These are phyloP conservation scores for Phytophthora gonapodyides DNA, from an alignment of 352 stramenopile species.

Conservation along the genomic window DNA sequence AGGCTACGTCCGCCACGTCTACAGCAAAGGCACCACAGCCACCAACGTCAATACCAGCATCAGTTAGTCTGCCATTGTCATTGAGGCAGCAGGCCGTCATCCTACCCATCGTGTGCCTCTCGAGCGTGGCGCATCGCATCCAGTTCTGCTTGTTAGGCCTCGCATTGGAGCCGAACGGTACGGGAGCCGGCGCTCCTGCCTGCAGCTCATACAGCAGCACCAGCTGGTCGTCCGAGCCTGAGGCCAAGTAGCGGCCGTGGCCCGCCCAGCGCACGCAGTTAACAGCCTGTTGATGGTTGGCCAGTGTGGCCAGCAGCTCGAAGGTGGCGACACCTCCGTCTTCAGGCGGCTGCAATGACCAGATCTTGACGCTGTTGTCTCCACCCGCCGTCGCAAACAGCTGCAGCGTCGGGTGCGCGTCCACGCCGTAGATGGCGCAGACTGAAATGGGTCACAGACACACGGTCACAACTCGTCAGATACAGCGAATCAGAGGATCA, in stretches of 20 bases:
- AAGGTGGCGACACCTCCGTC: slow-evolving; percentile 65
- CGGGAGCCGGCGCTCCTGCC: slow-evolving; percentile 54
- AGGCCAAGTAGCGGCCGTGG: slow-evolving; percentile 81
- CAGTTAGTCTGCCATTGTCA: not conserved
- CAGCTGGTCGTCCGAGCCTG: slow-evolving; percentile 83
- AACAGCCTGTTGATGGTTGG: slow-evolving; percentile 84
- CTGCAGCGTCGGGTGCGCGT: slow-evolving; percentile 74
- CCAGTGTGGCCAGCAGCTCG: slow-evolving; percentile 80
- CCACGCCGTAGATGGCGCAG: slow-evolving; percentile 84
- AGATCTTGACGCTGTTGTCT: slow-evolving; percentile 87
- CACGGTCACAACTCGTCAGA: slow-evolving; percentile 7
- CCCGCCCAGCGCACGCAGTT: slow-evolving; percentile 87
- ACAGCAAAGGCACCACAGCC: slow-evolving; percentile 3
- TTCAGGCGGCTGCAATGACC: slow-evolving; percentile 51
- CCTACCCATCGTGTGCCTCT: slow-evolving; percentile 85
- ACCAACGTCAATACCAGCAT: slow-evolving; percentile 15
- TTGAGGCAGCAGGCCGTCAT: not conserved
- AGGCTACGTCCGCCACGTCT: slow-evolving; percentile 88
- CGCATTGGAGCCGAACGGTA: slow-evolving; percentile 82
- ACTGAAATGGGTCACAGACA: slow-evolving; percentile 30
- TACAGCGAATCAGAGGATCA: slow-evolving; percentile 2
- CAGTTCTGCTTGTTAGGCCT: slow-evolving; percentile 87
- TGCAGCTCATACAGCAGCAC: slow-evolving; percentile 87
- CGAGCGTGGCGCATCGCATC: slow-evolving; percentile 77
- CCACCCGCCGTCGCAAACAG: slow-evolving; percentile 82